Percentiles rank a stretch among this genome's conserved stretches.
Evolutionary conservation across 2,329 filamentous ascomycete species (phyloP).

Genomic region (Calonectria crousiana): DNA sequence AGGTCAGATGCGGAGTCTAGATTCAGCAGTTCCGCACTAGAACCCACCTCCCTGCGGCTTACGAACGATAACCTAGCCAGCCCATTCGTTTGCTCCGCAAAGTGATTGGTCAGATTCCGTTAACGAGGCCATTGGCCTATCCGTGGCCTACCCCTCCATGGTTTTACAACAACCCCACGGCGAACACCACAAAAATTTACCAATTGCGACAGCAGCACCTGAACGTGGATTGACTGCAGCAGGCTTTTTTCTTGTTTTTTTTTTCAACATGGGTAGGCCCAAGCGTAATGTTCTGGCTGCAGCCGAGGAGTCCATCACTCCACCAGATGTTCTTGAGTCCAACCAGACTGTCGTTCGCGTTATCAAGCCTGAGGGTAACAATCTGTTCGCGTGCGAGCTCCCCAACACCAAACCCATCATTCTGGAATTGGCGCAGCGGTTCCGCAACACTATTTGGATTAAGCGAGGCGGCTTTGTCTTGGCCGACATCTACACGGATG

Average conservation of each 20-base stretch:
- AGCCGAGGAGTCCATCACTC: slow-evolving; percentile 76
- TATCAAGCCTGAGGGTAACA: slow-evolving; percentile 87
- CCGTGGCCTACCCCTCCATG: slow-evolving; percentile 19
- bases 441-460: slow-evolving; percentile 95
- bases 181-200: slow-evolving; percentile 12
- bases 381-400: slow-evolving; percentile 83
- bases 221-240: not conserved
- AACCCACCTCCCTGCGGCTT: not conserved
- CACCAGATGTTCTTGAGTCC: slow-evolving; percentile 68
- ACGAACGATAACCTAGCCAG: not conserved
- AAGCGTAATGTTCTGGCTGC: slow-evolving; percentile 84
- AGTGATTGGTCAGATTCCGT: not conserved
- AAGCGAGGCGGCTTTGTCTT: slow-evolving; percentile 90
- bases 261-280: slow-evolving; percentile 50
- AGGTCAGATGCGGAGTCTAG: not conserved
- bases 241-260: not conserved
- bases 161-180: slow-evolving; percentile 17
- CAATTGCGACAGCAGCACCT: not conserved
- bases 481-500: slow-evolving; percentile 74
- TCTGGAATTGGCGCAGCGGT: slow-evolving; percentile 85
- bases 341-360: slow-evolving; percentile 81
- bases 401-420: slow-evolving; percentile 75
- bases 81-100: not conserved
- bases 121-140: slow-evolving; percentile 17
- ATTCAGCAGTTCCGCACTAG: slow-evolving; percentile 24